These are phyloP conservation scores for Xylariomycetidae sp. DNA, from an alignment of 2,329 filamentous ascomycete species.

Conservation along the genomic window DNA sequence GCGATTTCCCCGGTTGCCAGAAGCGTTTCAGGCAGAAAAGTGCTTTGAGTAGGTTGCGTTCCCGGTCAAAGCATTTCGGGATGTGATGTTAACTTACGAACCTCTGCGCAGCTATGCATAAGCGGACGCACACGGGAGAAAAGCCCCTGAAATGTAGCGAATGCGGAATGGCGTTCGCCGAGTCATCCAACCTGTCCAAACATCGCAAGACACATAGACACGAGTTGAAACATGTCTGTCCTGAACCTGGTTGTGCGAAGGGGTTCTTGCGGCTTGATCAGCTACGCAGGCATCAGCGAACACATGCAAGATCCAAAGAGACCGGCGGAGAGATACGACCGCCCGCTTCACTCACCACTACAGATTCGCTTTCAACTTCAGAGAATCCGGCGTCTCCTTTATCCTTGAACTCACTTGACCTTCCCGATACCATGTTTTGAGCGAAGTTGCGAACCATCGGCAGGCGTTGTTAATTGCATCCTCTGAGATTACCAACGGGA, in stretches of 20 bases:
- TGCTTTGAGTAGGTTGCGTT: constrained; percentile 51
- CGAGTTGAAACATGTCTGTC: constrained; percentile 45
- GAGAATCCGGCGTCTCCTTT: no score
- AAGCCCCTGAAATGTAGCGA: constrained; percentile 55
- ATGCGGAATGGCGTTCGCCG: constrained; percentile 54
- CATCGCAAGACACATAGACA: constrained; percentile 56
- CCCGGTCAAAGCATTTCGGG: not conserved
- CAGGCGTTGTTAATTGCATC: no score
- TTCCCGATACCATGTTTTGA: no score
- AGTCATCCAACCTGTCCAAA: constrained; percentile 62
- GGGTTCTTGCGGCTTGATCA: constrained; percentile 57
- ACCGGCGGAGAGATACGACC: constrained; percentile 11
- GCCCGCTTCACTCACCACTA: no score
- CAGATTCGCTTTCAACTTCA: no score
- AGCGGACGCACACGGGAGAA: constrained; percentile 58
- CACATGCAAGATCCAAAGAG: constrained; percentile 38
- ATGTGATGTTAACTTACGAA: constrained; percentile 2
- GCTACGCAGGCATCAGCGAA: constrained; percentile 38
- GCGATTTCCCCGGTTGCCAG: constrained; percentile 41
- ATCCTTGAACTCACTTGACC: no score
- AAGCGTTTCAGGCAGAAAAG: constrained; percentile 63
- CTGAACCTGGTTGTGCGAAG: constrained; percentile 42
- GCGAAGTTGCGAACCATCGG: no score
- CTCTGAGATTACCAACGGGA: no score
- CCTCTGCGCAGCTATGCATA: constrained; percentile 55